Evolutionary conservation across 768 basidiomycete genomes (phyloP).

Genomic region (Tulasnella sp.): DNA sequence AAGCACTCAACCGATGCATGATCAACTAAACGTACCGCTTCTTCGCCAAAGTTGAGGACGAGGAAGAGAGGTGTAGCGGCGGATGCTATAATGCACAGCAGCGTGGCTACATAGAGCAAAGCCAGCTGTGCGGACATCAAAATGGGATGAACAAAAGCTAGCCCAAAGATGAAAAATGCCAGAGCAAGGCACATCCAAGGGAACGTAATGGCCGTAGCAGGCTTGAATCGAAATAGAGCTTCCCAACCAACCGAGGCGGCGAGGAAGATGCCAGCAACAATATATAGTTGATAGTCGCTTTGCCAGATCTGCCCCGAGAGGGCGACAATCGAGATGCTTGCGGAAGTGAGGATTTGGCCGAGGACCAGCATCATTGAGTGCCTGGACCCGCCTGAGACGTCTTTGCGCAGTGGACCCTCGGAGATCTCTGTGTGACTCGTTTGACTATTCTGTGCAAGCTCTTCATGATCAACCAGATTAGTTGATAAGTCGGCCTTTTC

Average conservation of each 20-base stretch:
- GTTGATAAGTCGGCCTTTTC: constrained; percentile 27
- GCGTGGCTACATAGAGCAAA: constrained; percentile 67
- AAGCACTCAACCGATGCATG: no score
- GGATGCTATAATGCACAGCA: constrained; percentile 86
- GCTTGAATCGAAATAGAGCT: constrained; percentile 72
- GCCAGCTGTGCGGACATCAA: constrained; percentile 50
- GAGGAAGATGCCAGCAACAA: constrained; percentile 80
- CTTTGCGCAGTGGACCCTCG: constrained; percentile 71
- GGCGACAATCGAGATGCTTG: constrained; percentile 89
- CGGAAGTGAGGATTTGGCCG: constrained; percentile 82
- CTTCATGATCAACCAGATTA: constrained; percentile 34
- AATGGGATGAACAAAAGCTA: constrained; percentile 57
- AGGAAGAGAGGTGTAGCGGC: constrained; percentile 88
- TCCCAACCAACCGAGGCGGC: constrained; percentile 83
- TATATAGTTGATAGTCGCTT: constrained; percentile 69
- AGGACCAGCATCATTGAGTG: constrained; percentile 80
- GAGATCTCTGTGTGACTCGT: constrained; percentile 66
- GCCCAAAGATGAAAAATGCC: constrained; percentile 82
- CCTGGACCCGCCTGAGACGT: constrained; percentile 75
- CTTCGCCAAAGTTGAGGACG: constrained; percentile 92
- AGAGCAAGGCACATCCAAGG: constrained; percentile 88
- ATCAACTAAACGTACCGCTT: no score
- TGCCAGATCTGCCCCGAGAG: constrained; percentile 82
- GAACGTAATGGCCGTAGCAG: constrained; percentile 68
- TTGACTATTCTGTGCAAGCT: constrained; percentile 29